phyloP scores from a whole-genome alignment of 2,329 filamentous ascomycete genomes.

The Ophiosphaerella herpotricha region DNA sequence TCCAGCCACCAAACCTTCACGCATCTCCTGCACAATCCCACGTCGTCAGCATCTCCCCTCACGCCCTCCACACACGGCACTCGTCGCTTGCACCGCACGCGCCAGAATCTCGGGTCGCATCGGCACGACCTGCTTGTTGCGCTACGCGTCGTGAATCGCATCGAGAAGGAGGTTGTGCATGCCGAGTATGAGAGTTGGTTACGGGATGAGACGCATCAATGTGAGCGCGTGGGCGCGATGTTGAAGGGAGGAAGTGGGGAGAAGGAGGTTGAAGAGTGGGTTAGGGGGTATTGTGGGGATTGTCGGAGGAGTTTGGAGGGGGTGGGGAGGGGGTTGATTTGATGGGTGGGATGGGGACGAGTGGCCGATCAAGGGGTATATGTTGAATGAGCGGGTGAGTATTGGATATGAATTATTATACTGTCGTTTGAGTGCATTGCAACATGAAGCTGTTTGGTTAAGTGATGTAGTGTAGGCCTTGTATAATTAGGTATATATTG shows the following conservation, averaged over 20 bases:
- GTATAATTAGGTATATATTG: too few relatives aligned
- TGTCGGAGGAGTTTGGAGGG: slow-evolving; percentile 51
- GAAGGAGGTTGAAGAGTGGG: slow-evolving; percentile 59
- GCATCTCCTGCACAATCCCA: slow-evolving; percentile 36
- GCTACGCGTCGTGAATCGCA: slow-evolving; percentile 83
- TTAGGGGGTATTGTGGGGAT: slow-evolving; percentile 66
- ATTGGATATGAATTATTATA: too few relatives aligned
- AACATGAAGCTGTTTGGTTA: too few relatives aligned
- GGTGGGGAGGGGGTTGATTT: slow-evolving; percentile 3
- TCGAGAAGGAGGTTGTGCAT: slow-evolving; percentile 83
- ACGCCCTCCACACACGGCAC: slow-evolving; percentile 38
- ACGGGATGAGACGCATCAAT: slow-evolving; percentile 74
- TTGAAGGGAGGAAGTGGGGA: slow-evolving; percentile 47
- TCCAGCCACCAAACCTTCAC: slow-evolving; percentile 44
- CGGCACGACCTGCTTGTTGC: slow-evolving; percentile 90
- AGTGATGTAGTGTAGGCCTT: too few relatives aligned
- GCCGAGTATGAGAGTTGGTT: slow-evolving; percentile 96
- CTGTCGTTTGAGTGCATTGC: too few relatives aligned
- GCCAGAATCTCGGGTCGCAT: slow-evolving; percentile 81
- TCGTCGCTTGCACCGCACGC: slow-evolving; percentile 72
- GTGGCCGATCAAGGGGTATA: too few relatives aligned
- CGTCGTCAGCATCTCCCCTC: slow-evolving; percentile 19
- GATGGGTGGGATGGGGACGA: too few relatives aligned
- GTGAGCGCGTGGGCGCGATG: slow-evolving; percentile 64
- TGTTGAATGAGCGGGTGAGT: too few relatives aligned